phyloP scores from a whole-genome alignment of 352 stramenopile genomes.

The Globisporangium cystogenes region DNA sequence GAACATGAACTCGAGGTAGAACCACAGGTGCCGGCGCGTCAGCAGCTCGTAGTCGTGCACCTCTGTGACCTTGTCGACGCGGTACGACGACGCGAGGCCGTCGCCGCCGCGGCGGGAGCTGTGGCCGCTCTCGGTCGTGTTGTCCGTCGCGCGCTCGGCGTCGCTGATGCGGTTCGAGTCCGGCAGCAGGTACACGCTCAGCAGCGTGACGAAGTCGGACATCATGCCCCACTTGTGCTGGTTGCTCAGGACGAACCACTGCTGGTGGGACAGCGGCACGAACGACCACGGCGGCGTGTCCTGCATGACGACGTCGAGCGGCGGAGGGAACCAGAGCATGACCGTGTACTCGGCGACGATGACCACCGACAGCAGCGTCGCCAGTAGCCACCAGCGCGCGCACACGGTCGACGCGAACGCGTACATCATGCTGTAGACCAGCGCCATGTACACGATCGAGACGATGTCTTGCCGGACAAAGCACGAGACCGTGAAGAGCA shows the following conservation, averaged over 20 bases:
- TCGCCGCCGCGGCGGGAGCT: not conserved
- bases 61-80: constrained; percentile 14
- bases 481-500: constrained; percentile 68
- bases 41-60: constrained; percentile 49
- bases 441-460: constrained; percentile 69
- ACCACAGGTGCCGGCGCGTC: constrained; percentile 63
- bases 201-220: constrained; percentile 62
- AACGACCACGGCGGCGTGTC: constrained; percentile 50
- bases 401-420: constrained; percentile 46
- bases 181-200: constrained; percentile 67
- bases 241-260: constrained; percentile 56
- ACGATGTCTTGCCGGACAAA: constrained; percentile 78
- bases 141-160: constrained; percentile 9
- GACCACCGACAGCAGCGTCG: constrained; percentile 45
- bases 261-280: constrained; percentile 49
- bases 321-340: constrained; percentile 65
- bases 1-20: constrained; percentile 60
- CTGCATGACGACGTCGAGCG: constrained; percentile 50
- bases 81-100: not conserved
- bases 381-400: constrained; percentile 48
- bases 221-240: constrained; percentile 80
- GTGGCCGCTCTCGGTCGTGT: constrained; percentile 4
- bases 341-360: constrained; percentile 71
- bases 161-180: constrained; percentile 34
- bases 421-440: constrained; percentile 83